phyloP scores from a whole-genome alignment of 257 asterid genomes.

The Gentiana macrophylla region DNA sequence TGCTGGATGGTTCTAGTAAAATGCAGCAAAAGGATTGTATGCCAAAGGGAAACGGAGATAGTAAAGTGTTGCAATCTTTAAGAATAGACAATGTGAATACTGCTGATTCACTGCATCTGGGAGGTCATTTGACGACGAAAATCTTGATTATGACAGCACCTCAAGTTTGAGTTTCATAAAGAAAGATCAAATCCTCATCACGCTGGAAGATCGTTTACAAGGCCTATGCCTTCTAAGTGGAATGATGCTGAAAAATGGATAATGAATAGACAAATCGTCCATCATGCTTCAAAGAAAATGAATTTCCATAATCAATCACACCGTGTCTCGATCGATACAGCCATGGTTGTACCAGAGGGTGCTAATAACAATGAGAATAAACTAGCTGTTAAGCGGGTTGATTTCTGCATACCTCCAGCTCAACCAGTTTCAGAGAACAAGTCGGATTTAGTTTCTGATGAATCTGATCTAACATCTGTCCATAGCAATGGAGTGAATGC shows the following conservation, averaged over 20 bases:
- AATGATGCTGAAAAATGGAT: conserved; percentile 99
- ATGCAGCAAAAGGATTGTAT: conserved; percentile 16
- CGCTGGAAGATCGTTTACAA: conserved; percentile 42
- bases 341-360: conserved; percentile 57
- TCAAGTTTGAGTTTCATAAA: conserved; percentile 96
- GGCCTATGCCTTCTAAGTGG: conserved; percentile 94
- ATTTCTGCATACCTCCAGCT: conserved; percentile 50
- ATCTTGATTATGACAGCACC: conserved; percentile 89
- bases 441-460: conserved; percentile 29
- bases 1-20: conserved; percentile 15
- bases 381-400: conserved; percentile 58
- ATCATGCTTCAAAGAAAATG: conserved; percentile 43
- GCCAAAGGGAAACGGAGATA: conserved; percentile 27
- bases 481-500: conserved; percentile 16
- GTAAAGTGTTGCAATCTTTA: conserved; percentile 29
- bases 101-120: conserved; percentile 49
- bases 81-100: conserved; percentile 53
- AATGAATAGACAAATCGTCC: conserved; percentile 58
- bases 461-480: conserved; percentile 1
- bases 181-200: conserved; percentile 68
- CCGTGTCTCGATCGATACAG: conserved; percentile 25
- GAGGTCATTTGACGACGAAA: conserved; percentile 64
- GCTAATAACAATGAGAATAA: conserved; percentile 30
- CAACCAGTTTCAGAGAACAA: conserved; percentile 25
- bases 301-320: conserved; percentile 36